Evolutionary conservation across 2,329 filamentous ascomycete species (phyloP), one percentile per base, ranked within the genome.

Genomic region (Pleomassaria siparia): DNA sequence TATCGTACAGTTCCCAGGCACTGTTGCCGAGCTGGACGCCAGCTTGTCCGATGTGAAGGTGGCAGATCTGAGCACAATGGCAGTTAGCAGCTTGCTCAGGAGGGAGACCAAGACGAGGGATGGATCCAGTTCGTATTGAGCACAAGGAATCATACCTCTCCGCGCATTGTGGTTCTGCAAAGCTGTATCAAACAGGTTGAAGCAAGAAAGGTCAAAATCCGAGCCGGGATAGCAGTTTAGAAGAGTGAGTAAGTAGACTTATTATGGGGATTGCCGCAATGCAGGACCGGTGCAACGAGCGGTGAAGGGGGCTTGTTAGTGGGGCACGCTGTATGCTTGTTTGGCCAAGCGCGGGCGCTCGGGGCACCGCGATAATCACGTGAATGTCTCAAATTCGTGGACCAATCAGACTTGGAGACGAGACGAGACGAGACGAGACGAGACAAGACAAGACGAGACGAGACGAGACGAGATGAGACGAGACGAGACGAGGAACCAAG

Each of bases 11-110:
- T 75, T 88, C 85, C 85, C 85, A 88, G 62, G 85, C 85, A 69
- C 83, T 85, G 79, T 87, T 87, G 67, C 85, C 85, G 56, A 88
- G 83, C 81, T 88, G 85, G 68, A 79, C 82, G 75, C 85, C 85
- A 75, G 85, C 85, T 79, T 88, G 83, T 71, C 83, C 83, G 70
- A 86, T 83, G 69, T 86, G 83, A 61, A 86, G 73, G 72, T 86
- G 83, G 67, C 80, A 80, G 69, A 86, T 80, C 82, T 86, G 50
- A 29, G 32, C 28, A 30, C 39, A 30, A 43, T 24, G 18, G 32
- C 29, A 24, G 36, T 55, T 40, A 55, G 51, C 44, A 37, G 40
- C 43, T 49, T 21, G 40, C 24, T 42, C 28, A 30, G 39, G 33
- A 16, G 28, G 43, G 20, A 7, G 13, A 12, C 8, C 3, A 41